Base-by-base conservation (phyloP, 1,139 yeast species). In the Kluyveromyces marxianus region DNA sequence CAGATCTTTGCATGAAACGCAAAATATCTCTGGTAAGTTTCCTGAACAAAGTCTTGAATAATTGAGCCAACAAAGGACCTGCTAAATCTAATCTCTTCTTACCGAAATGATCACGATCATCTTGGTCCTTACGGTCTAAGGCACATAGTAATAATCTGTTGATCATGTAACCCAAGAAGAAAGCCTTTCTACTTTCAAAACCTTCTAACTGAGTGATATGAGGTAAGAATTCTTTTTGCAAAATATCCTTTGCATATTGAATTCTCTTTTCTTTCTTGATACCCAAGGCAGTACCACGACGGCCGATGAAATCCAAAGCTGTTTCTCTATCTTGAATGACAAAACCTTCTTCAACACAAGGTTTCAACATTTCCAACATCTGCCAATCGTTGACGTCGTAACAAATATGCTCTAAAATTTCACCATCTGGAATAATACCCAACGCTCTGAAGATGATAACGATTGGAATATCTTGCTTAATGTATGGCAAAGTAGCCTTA, bases 41-140 rank as follows among this genome's bases (percentile, higher is more conserved):
- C 70, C 89, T 87, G 76, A 92, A 92, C 55, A 92, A 75, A 63
- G 92, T 83, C 69, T 97, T 80, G 82, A 92, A 92, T 66, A 92
- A 79, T 67, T 87, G 88, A 50, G 97, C 97, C 63, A 94, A 77
- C 64, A 92, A 75, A 38, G 98, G 98, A 60, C 99, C 99, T 44
- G 98, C 98, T 67, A 92, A 79, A 74, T 92, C 99, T 68, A 92
- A 79, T 70, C 99, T 82, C 72, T 92, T 92, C 68, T 89, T 92
- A 67, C 99, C 99, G 67, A 92, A 94, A 70, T 92, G 98, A 74
- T 92, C 99, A 77, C 99, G 88, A 69, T 92, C 98, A 68, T 94
- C 98, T 49, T 95, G 96, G 65, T 92, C 98, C 58, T 90, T 87
- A 73, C 99, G 83, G 66, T 90, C 98, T 57, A 94, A 75, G 31